These are phyloP conservation scores for Gossypium australe DNA, from an alignment of 345 rosid genomes.

Conservation along the genomic window DNA sequence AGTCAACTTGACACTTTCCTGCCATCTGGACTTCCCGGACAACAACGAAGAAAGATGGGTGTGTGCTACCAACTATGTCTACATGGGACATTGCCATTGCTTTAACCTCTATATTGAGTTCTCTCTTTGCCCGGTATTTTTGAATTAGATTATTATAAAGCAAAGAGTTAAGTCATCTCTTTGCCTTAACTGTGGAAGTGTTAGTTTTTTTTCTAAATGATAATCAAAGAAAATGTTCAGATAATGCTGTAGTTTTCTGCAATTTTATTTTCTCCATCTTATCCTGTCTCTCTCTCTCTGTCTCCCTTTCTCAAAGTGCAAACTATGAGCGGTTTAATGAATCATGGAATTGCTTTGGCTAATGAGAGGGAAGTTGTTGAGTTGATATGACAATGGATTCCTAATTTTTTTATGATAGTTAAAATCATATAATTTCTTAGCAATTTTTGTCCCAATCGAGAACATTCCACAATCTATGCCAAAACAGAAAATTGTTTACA, in stretches of 20 bases:
- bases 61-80: constrained; percentile 15
- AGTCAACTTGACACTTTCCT: constrained; percentile 64
- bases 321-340: background rate
- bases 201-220: background rate
- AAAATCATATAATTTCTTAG: background rate
- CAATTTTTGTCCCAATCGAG: background rate
- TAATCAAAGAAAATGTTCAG: background rate
- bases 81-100: constrained; percentile 4
- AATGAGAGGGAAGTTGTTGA: background rate
- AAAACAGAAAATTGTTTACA: background rate
- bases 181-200: background rate
- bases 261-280: background rate
- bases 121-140: background rate
- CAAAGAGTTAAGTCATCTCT: background rate
- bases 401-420: background rate
- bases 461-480: background rate
- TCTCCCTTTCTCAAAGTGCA: background rate
- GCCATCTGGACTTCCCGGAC: constrained; percentile 72
- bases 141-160: background rate
- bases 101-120: background rate
- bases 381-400: background rate
- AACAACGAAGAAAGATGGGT: constrained; percentile 79
- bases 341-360: background rate
- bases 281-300: background rate
- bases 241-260: background rate